These are phyloP conservation scores for Globisporangium abappressorium DNA, from an alignment of 352 stramenopile genomes.

Conservation along the genomic window DNA sequence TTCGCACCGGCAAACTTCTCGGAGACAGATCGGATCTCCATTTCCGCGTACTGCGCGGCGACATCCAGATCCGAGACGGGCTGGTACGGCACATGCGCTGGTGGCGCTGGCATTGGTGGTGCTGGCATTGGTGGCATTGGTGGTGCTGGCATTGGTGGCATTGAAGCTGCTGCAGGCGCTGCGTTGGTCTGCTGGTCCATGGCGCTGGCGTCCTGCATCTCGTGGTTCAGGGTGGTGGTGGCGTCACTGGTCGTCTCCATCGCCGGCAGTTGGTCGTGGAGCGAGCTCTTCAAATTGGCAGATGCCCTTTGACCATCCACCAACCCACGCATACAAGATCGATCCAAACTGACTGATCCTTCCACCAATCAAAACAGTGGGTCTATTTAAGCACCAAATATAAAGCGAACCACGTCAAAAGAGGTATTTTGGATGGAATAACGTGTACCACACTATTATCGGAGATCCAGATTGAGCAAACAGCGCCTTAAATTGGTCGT, in stretches of 20 bases:
- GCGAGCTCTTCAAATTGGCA: conserved; percentile 7
- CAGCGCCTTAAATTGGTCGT: background rate
- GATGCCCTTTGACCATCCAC: conserved; percentile 9
- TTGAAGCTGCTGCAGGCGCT: background rate
- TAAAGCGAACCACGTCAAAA: conserved; percentile 1
- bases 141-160: no score
- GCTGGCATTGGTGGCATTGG: background rate
- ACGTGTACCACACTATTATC: background rate
- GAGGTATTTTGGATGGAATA: conserved; percentile 7
- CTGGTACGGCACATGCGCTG: background rate
- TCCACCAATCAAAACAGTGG: conserved; percentile 32
- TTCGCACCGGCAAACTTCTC: conserved; percentile 36
- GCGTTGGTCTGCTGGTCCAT: background rate
- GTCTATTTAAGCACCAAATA: background rate
- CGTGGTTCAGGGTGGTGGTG: background rate
- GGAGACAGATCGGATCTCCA: conserved; percentile 45
- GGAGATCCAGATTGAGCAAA: background rate
- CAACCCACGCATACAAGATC: conserved; percentile 4
- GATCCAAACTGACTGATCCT: background rate
- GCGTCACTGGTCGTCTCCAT: background rate
- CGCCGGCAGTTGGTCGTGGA: background rate
- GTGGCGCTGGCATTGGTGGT: background rate
- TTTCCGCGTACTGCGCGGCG: conserved; percentile 49
- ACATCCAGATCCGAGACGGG: conserved; percentile 47
- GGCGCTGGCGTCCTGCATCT: conserved; percentile 12